Evolutionary conservation across 164 flowering plant species (phyloP), one percentile per base, ranked within the genome.

Genomic region (Aristolochia fimbriata): DNA sequence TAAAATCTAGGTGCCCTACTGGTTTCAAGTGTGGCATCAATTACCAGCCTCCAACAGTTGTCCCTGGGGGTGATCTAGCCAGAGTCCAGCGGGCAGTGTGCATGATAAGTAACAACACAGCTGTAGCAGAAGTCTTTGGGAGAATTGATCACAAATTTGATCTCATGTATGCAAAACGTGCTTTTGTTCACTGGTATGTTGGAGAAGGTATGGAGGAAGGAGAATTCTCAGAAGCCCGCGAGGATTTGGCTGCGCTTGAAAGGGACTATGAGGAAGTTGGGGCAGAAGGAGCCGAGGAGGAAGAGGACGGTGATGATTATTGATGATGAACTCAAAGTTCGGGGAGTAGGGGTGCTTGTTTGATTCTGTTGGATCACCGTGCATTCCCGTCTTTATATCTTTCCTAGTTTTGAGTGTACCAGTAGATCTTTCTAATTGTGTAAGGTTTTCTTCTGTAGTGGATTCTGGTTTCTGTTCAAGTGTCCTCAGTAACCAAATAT

Each of bases 161-260:
- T 68, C 88, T 85, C 57, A 85, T 85, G 92, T 85, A 80, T 58
- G 56, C 88, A 0, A 86, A 86, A 73, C 76, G 86, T 49, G 93
- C 93, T 12, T 84, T 86, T 49, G 93, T 86, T 24, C 93, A 86
- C 70, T 86, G 90, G 93, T 86, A 86, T 57, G 90, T 84, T 12
- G 93, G 93, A 41, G 93, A 86, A 65, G 93, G 93, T 54, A 86
- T 86, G 93, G 93, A 86, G 64, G 93, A 86, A 71, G 93, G 93
- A 50, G 93, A 86, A 61, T 86, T 86, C 71, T 86, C 92, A 0
- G 92, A 86, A 71, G 88, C 92, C 45, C 83, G 92, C 31, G 92
- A 85, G 64, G 93, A 86, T 68, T 71, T 86, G 61, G 93, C 93
- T 63, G 89, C 93, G 20, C 86, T 86, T 4, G 93, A 84, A 76